A percentile compares a stretch with the other conserved stretches of the same genome.
Conservation (phyloP, 345 rosid species). For the Microthlaspi erraticum region DNA sequence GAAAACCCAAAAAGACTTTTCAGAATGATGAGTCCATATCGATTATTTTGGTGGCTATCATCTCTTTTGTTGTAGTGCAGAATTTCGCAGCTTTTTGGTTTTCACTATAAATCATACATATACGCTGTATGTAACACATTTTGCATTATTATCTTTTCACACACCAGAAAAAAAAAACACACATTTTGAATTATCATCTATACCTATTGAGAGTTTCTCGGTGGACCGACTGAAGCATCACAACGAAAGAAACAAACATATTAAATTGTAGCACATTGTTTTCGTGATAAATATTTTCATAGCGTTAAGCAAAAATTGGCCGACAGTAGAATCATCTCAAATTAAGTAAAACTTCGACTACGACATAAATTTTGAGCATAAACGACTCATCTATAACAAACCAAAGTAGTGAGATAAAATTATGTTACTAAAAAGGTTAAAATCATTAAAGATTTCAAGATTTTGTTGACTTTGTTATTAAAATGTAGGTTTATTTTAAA, state of each 20-base stretch:
- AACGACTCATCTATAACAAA: too few species aligned
- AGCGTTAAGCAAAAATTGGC: background rate
- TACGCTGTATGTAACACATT: slow-evolving; percentile 30
- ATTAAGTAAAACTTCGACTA: slow-evolving; percentile 6
- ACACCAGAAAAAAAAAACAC: background rate
- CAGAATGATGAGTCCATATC: slow-evolving; percentile 39
- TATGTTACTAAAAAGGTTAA: too few species aligned
- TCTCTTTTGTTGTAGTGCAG: slow-evolving; percentile 34
- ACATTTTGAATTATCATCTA: slow-evolving; percentile 12
- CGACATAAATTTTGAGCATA: background rate
- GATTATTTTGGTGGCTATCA: slow-evolving; percentile 34
- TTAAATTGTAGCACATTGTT: slow-evolving; percentile 20
- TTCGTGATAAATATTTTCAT: slow-evolving; percentile 12
- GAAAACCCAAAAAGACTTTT: slow-evolving; percentile 28
- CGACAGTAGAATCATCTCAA: slow-evolving; percentile 20
- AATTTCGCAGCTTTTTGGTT: slow-evolving; percentile 32
- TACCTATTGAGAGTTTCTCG: slow-evolving; percentile 22
- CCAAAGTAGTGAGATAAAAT: too few species aligned
- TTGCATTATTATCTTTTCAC: background rate
- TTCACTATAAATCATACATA: background rate
- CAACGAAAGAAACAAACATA: background rate
- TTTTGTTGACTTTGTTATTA: too few species aligned
- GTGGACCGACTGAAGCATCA: slow-evolving; percentile 33
- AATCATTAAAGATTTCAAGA: too few species aligned
- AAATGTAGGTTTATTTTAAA: too few species aligned